phyloP scores from a whole-genome alignment of 495 filamentous ascomycete species.

The Jackrogersella multiformis region DNA sequence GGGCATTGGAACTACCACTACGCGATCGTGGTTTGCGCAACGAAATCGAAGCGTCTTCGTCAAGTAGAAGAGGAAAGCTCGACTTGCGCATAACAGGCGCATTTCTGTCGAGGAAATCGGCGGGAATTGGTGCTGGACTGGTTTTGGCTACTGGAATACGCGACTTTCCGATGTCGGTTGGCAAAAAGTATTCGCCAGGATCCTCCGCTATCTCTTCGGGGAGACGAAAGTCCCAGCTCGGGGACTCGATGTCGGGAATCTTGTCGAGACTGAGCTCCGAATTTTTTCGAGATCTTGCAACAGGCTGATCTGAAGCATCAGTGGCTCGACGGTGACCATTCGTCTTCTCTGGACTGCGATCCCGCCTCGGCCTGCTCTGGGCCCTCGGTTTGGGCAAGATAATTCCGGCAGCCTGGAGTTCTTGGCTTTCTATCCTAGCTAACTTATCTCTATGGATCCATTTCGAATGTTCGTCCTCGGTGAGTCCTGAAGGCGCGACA shows the following conservation, averaged over 20 bases:
- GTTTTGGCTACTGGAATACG: constrained; percentile 84
- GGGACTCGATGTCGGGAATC: constrained; percentile 42
- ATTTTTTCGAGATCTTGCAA: constrained; percentile 57
- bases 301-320: constrained; percentile 45
- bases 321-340: constrained; percentile 59
- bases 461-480: constrained; percentile 68
- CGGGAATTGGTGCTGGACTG: constrained; percentile 79
- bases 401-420: constrained; percentile 88
- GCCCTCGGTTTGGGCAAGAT: constrained; percentile 70
- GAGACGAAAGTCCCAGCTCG: constrained; percentile 74
- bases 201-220: constrained; percentile 84
- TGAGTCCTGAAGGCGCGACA: constrained; percentile 11
- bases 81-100: constrained; percentile 70
- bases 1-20: constrained; percentile 69
- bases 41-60: constrained; percentile 65
- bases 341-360: constrained; percentile 42
- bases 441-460: constrained; percentile 99
- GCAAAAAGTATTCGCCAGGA: constrained; percentile 55
- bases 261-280: constrained; percentile 51
- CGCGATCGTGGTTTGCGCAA: constrained; percentile 72
- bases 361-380: constrained; percentile 65
- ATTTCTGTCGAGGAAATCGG: constrained; percentile 75
- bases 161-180: constrained; percentile 61
- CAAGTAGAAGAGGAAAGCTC: constrained; percentile 46
- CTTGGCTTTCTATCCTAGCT: constrained; percentile 89